phyloP scores from a whole-genome alignment of 169 alveolate species.

The Cystoisospora suis region DNA sequence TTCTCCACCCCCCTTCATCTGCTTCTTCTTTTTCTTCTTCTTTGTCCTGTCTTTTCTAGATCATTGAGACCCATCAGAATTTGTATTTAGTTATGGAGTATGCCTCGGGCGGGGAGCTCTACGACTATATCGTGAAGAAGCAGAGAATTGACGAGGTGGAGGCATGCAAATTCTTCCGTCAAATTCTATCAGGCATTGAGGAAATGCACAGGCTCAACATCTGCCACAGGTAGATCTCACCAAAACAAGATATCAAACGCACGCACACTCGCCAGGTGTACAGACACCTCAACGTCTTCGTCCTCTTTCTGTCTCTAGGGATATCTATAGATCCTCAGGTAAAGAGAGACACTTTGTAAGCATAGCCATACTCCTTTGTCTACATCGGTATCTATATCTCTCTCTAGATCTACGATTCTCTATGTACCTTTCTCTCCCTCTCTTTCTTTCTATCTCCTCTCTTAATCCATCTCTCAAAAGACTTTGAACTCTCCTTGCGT shows the following conservation, averaged over 20 bases:
- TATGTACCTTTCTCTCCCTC: not conserved
- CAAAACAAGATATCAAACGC: too few species aligned
- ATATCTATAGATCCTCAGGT: too few species aligned
- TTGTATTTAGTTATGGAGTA: conserved; percentile 90
- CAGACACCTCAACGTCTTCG: too few species aligned
- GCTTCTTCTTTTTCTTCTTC: too few species aligned
- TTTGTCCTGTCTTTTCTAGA: conserved; percentile 41
- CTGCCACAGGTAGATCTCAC: conserved; percentile 88
- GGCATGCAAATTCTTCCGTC: conserved; percentile 78
- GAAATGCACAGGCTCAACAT: conserved; percentile 82
- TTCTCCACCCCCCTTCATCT: conserved; percentile 5
- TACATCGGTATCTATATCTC: not conserved
- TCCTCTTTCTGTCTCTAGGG: too few species aligned
- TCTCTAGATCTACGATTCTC: not conserved
- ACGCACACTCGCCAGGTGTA: too few species aligned
- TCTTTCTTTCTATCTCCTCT: too few species aligned
- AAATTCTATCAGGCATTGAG: conserved; percentile 88
- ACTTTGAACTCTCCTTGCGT: too few species aligned
- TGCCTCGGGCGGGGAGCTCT: conserved; percentile 89
- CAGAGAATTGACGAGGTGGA: conserved; percentile 78
- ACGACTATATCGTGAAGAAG: conserved; percentile 88
- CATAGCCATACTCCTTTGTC: not conserved
- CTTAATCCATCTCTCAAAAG: too few species aligned
- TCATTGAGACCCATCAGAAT: conserved; percentile 83
- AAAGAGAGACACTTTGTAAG: too few species aligned